phyloP scores from a whole-genome alignment of 164 flowering plant species.

The Houttuynia cordata region DNA sequence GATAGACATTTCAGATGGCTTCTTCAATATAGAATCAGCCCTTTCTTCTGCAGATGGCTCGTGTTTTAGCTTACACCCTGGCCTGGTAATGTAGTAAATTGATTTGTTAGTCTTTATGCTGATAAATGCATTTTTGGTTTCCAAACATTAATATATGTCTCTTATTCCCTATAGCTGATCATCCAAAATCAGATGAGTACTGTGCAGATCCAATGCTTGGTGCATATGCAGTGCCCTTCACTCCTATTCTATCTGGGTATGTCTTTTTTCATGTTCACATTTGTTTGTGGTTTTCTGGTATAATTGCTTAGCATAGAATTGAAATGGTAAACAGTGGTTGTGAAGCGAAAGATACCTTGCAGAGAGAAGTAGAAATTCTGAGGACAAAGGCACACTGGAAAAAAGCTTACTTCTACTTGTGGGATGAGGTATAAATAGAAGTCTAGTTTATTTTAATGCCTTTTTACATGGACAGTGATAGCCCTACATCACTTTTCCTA shows the following conservation, averaged over 20 bases:
- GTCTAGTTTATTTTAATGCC: neutral
- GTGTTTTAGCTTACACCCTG: slow-evolving; percentile 94
- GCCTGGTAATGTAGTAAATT: slow-evolving; percentile 52
- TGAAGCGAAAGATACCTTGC: slow-evolving; percentile 47
- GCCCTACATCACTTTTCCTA: too few relatives aligned
- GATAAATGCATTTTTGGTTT: neutral
- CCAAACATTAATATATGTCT: neutral
- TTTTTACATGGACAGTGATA: too few relatives aligned
- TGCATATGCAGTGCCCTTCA: slow-evolving; percentile 89
- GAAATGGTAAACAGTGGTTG: slow-evolving; percentile 40
- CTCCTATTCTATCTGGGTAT: slow-evolving; percentile 59
- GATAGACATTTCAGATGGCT: slow-evolving; percentile 93
- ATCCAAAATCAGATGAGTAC: slow-evolving; percentile 91
- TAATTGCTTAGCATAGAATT: slow-evolving; percentile 16
- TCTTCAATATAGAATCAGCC: slow-evolving; percentile 84
- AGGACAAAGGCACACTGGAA: slow-evolving; percentile 77
- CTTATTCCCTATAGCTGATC: slow-evolving; percentile 41
- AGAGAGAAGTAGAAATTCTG: slow-evolving; percentile 68
- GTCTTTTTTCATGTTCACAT: slow-evolving; percentile 7
- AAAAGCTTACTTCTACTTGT: slow-evolving; percentile 91
- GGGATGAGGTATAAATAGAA: slow-evolving; percentile 78
- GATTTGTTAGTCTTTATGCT: neutral
- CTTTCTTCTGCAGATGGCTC: slow-evolving; percentile 99
- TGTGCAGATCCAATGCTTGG: slow-evolving; percentile 81
- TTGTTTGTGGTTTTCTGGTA: neutral